Percentiles rank a stretch among this genome's conserved stretches.
Evolutionary conservation across 306 rosid genomes (phyloP).

Genomic region (Coriaria nepalensis): DNA sequence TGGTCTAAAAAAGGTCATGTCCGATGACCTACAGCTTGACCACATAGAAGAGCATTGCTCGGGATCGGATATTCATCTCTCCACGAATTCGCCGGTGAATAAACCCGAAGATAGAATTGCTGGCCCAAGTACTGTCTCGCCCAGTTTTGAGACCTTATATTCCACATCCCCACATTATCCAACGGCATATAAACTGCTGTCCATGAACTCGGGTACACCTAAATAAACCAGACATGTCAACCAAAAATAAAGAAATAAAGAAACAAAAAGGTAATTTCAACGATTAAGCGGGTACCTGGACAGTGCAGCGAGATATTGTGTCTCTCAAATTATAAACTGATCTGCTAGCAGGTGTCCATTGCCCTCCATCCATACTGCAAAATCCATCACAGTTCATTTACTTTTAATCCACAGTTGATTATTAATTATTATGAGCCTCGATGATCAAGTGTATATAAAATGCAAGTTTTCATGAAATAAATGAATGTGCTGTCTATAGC

Average conservation of each 20-base stretch:
- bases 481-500: conserved; percentile 7
- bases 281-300: conserved; percentile 38
- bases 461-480: not conserved
- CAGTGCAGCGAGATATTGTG: conserved; percentile 62
- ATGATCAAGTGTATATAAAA: not conserved
- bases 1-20: conserved; percentile 13
- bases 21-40: conserved; percentile 40
- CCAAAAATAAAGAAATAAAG: not conserved
- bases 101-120: conserved; percentile 68
- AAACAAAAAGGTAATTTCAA: not conserved
- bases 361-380: conserved; percentile 78
- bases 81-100: conserved; percentile 63
- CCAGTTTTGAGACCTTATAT: conserved; percentile 75
- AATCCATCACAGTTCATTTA: too few species aligned
- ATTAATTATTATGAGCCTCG: too few species aligned
- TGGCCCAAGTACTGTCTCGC: conserved; percentile 68
- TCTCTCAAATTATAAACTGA: conserved; percentile 55
- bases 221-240: not conserved
- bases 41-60: conserved; percentile 52
- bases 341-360: conserved; percentile 56
- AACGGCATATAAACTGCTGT: conserved; percentile 71
- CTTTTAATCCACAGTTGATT: too few species aligned
- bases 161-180: conserved; percentile 96
- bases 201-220: conserved; percentile 87
- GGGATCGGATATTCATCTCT: conserved; percentile 80